Evolutionary conservation across 192 early-diverging fungal species (phyloP), one percentile per base, ranked within the genome.

Genomic region (Funneliformis geosporum): DNA sequence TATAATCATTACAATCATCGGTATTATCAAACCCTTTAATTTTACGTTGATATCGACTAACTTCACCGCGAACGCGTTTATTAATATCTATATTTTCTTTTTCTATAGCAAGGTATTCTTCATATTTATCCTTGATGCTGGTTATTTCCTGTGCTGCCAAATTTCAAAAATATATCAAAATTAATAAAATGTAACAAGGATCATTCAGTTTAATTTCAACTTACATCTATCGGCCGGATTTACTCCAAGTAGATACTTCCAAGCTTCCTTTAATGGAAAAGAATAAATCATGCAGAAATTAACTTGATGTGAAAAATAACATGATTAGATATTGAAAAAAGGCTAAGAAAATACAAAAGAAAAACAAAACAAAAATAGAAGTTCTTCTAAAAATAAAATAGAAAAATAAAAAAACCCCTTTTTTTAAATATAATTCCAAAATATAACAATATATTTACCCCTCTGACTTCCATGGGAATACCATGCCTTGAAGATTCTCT

Each of bases 211-310:
- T 18, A 79, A 79, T 55, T 82, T 73, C 39, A 59, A 86, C 85
- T 82, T 87, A 89, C 92, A 93, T 81, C 93, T 85, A 86, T 97
- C 93, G 10, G 94, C 86, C 71, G 91, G 86, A 83, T 94, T 90
- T 33, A 96, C 93, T 66, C 92, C 94, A 33, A 97, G 88, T 65
- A 97, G 84, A 73, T 91, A 95, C 84, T 94, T 92, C 96, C 96
- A 97, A 42, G 93, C 94, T 61, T 94, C 93, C 90, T 90, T 81
- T 83, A 40, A 73, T 66, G 70, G 67, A 68, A 80, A 67, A 47
- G 55, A 33, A 40, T 73, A 50, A 64, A 64, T 44, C 38, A 59
- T 50, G 61, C 43, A 68, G 55, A 47, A 39, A 62, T 27, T 68
- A 40, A 84, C 5, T 86, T 47, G n/a, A 60, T 33, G 61, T 55